Evolutionary conservation across 805 yeast genomes (phyloP), one percentile per base, ranked within the genome.

Genomic region (Yarrowia porcina): DNA sequence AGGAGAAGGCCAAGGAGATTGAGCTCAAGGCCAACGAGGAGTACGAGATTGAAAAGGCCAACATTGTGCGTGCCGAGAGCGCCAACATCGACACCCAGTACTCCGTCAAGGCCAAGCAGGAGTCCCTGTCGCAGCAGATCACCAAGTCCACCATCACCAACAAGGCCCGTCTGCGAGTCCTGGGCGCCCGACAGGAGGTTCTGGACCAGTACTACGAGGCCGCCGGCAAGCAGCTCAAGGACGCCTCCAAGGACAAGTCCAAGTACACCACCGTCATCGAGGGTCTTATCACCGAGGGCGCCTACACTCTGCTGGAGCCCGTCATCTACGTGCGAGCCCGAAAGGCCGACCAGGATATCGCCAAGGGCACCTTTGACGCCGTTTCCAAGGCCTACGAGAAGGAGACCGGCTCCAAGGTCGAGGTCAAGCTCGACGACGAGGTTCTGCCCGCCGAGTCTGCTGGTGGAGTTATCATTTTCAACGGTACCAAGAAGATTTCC

Each of bases 1-100:
- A 92, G 72, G 99, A 94, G 77, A 94, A 94, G 80, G 97, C 98
- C 69, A 90, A 89, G 75, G 99, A 94, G 77, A 91, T 94, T 73
- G 86, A 83, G 74, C 81, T 94, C 71, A 96, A 94, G 80, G 97
- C 98, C 45, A 97, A 96, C 75, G 99, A 94, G 77, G 99, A 94
- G 79, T 94, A 93, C 75, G 98, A 94, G 77, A 92, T 94, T 71
- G 99, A 94, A 75, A 94, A 94, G 81, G 93, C 97, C 21, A 85
- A 90, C 64, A 86, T 94, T 72, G 98, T 94, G 64, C 89, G 98
- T 72, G 82, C 90, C 13, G 99, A 94, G 77, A 88, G 88, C 63
- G 87, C 94, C 59, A 84, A 92, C 60, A 90, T 94, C 69, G 99
- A 94, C 74, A 78, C 86, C 18, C 78, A 82, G 39, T 90, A 86